A percentile compares a stretch with the other conserved stretches of the same genome.
Conservation (phyloP, 305 asterid genomes). For the Striga hermonthica region DNA sequence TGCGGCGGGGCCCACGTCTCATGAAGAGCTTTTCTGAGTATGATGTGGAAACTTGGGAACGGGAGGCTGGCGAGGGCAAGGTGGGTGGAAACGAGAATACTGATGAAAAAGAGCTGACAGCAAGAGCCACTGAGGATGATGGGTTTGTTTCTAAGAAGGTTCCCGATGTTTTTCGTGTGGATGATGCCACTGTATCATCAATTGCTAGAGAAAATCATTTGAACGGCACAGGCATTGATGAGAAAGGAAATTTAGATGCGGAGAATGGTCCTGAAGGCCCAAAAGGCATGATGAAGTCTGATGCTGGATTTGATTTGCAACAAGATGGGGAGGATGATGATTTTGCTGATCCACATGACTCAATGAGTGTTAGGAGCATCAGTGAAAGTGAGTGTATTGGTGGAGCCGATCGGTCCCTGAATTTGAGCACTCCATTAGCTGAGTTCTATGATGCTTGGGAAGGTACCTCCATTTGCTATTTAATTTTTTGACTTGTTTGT, state of each 20-base stretch:
- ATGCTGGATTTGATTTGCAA: constrained; percentile 35
- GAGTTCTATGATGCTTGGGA: constrained; percentile 99
- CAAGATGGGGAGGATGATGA: constrained; percentile 48
- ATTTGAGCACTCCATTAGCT: constrained; percentile 48
- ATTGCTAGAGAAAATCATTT: constrained; percentile 24
- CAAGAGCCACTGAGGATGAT: constrained; percentile 20
- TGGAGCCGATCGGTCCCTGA: constrained; percentile 48
- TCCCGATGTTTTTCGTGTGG: constrained; percentile 27
- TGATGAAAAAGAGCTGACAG: no score
- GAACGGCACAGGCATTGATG: constrained; percentile 32
- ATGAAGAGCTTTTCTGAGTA: constrained; percentile 74
- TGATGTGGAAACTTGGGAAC: constrained; percentile 49
- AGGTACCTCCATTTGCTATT: constrained; percentile 50
- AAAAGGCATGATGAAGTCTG: constrained; percentile 36
- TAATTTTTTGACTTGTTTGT: constrained; percentile 5
- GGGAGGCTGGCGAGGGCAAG: constrained; percentile 37
- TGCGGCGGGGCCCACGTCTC: constrained; percentile 89
- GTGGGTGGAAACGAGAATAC: constrained; percentile 36
- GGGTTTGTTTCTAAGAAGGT: constrained; percentile 7
- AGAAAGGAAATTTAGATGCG: constrained; percentile 19
- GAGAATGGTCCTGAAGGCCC: constrained; percentile 36
- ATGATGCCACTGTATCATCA: not conserved
- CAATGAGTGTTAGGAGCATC: constrained; percentile 45
- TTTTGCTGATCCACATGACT: constrained; percentile 59
- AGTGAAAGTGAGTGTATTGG: constrained; percentile 54